These are phyloP conservation scores for Manihot esculenta DNA, from an alignment of 441 rosid species.

Conservation along the genomic window DNA sequence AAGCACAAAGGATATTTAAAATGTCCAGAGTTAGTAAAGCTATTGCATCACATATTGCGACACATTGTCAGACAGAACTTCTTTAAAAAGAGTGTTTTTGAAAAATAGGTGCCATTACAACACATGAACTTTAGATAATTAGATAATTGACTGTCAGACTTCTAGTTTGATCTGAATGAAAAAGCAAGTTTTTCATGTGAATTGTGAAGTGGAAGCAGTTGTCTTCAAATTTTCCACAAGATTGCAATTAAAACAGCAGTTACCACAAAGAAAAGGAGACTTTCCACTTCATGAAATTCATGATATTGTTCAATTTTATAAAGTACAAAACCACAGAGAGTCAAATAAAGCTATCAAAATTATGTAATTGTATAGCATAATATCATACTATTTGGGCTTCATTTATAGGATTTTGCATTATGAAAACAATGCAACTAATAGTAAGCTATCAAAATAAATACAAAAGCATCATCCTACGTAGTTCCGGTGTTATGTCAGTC, in stretches of 20 bases:
- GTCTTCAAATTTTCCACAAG: background rate
- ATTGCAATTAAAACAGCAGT: background rate
- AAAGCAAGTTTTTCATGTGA: background rate
- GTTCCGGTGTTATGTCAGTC: background rate
- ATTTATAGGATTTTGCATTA: no score
- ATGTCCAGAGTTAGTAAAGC: background rate
- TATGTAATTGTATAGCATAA: background rate
- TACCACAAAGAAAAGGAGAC: background rate
- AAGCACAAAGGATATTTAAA: conserved; percentile 1
- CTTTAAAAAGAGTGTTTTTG: background rate
- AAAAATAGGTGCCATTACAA: background rate
- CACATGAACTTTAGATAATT: background rate
- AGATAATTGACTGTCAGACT: background rate
- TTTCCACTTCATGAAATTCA: background rate
- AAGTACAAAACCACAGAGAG: background rate
- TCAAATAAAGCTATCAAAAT: background rate
- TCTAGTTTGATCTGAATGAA: background rate
- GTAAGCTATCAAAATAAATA: background rate
- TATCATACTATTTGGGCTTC: background rate
- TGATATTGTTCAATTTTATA: background rate
- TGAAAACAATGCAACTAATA: background rate
- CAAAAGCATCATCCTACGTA: background rate
- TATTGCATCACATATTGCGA: no score
- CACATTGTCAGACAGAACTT: background rate
- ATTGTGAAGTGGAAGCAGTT: background rate